Base-by-base conservation (phyloP, 352 stramenopile species). In the Phytophthora ramorum region DNA sequence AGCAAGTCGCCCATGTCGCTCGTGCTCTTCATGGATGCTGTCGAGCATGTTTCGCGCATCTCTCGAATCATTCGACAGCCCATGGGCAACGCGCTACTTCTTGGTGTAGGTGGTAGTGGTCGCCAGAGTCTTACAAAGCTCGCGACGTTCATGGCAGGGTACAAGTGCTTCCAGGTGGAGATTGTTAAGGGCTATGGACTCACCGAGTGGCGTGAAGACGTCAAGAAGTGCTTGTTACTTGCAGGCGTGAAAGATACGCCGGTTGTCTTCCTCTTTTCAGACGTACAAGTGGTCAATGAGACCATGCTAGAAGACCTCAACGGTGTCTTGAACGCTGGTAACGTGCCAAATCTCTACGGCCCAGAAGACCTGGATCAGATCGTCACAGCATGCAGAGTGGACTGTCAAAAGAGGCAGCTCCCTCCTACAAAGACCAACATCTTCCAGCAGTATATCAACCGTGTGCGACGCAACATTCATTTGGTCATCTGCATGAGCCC, bases 291-390 rank as follows among this genome's bases (percentile, higher is more conserved):
- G 22, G 91, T 98, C 9, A 94, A 98, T 46, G 95, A 98, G 66
- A 95, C 90, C 1, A 98, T 98, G 92, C 78, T 98, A 1, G 95
- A 98, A 77, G 95, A 98, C 70, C 79, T 98, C 30, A 98, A 98
- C 60, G 91, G 91, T 22, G 83, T 98, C 17, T 75, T 98, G n/a
- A 98, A 98, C 69, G 89, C 90, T n/a, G 95, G 95, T 16, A 95
- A 98, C 51, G 89, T 98, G 5, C 95, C 95, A 1, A 98, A 98
- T 34, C 67, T 98, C 20, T 98, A 98, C 45, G 90, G 77, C 0
- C 75, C 87, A 0, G 95, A 98, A 54, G 95, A 98, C 48, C 81
- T 98, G 63, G 94, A 98, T 32, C 76, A 88, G 47, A 98, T 98
- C 66, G 81, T 96, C 37, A 96, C 78, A 0, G 78, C 90, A 5